These are phyloP conservation scores for Sporisorium exsertum DNA, from an alignment of 1,284 basidiomycete species.

Conservation along the genomic window DNA sequence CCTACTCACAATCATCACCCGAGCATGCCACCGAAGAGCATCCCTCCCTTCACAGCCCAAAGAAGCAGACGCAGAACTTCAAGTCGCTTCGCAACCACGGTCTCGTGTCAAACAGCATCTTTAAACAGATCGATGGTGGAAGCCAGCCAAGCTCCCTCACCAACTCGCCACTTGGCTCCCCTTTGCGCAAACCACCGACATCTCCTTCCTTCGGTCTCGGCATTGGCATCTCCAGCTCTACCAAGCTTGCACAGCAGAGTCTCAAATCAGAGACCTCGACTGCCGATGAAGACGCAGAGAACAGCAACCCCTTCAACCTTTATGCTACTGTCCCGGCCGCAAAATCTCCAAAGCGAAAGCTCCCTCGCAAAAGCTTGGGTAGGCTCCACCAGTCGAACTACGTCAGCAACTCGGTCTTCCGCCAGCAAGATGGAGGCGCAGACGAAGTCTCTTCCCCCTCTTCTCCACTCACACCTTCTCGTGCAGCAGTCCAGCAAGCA, in stretches of 20 bases:
- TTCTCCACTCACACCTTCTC: slow-evolving; percentile 12
- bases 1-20: slow-evolving; percentile 34
- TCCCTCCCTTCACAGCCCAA: slow-evolving; percentile 45
- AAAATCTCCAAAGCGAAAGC: slow-evolving; percentile 21
- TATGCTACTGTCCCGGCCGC: slow-evolving; percentile 18
- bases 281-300: slow-evolving; percentile 27
- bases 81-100: slow-evolving; percentile 55
- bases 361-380: slow-evolving; percentile 55
- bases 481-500: slow-evolving; percentile 3
- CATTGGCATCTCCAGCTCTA: slow-evolving; percentile 48
- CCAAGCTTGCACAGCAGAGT: slow-evolving; percentile 14
- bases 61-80: slow-evolving; percentile 49
- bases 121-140: slow-evolving; percentile 45
- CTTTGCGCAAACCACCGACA: slow-evolving; percentile 13
- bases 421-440: slow-evolving; percentile 70
- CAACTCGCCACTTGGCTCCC: slow-evolving; percentile 25
- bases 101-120: slow-evolving; percentile 64
- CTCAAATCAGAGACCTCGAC: slow-evolving; percentile 9
- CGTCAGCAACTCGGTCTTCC: slow-evolving; percentile 74
- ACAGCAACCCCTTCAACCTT: slow-evolving; percentile 37
- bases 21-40: slow-evolving; percentile 35
- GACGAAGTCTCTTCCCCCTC: slow-evolving; percentile 35
- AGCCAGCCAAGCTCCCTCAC: slow-evolving; percentile 20
- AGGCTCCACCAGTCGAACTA: slow-evolving; percentile 50
- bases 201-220: slow-evolving; percentile 55